Conservation (phyloP, 352 stramenopile genomes). For the Phytophthora sansomeana region DNA sequence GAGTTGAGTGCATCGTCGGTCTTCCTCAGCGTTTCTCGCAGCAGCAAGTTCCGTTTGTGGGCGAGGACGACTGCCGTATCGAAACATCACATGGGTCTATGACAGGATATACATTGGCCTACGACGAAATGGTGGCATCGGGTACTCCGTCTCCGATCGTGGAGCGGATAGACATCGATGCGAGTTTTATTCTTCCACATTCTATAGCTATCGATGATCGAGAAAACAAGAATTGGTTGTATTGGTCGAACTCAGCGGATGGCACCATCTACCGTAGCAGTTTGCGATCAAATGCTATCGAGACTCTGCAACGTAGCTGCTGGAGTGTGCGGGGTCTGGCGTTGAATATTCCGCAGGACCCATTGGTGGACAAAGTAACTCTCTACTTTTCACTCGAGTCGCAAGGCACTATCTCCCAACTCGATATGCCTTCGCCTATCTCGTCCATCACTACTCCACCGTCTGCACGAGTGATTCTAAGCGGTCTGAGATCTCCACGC, state of each 20-base stretch:
- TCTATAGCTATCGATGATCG: conserved; percentile 56
- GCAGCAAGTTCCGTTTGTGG: conserved; percentile 24
- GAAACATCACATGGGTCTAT: conserved; percentile 57
- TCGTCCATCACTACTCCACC: conserved; percentile 5
- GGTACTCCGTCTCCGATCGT: conserved; percentile 64
- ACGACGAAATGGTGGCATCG: conserved; percentile 56
- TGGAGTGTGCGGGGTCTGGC: conserved; percentile 69
- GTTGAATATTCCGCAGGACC: conserved; percentile 9
- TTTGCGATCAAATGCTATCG: conserved; percentile 49
- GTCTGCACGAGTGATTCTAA: conserved; percentile 40
- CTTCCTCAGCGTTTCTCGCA: conserved; percentile 42
- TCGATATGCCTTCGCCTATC: conserved; percentile 10
- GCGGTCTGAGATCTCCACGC: conserved; percentile 53
- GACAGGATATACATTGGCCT: conserved; percentile 51
- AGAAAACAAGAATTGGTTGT: conserved; percentile 49
- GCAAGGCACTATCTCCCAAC: conserved; percentile 58
- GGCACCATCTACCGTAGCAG: conserved; percentile 71
- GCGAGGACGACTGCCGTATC: conserved; percentile 57
- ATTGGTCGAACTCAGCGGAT: conserved; percentile 78
- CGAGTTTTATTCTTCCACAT: conserved; percentile 49
- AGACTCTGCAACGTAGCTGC: conserved; percentile 45
- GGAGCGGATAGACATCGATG: conserved; percentile 48
- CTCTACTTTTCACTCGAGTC: conserved; percentile 70
- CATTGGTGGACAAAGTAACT: conserved; percentile 2
- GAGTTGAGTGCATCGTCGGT: conserved; percentile 67